These are phyloP conservation scores for Eucalyptus polyanthemos DNA, from an alignment of 345 rosid genomes.

Conservation along the genomic window DNA sequence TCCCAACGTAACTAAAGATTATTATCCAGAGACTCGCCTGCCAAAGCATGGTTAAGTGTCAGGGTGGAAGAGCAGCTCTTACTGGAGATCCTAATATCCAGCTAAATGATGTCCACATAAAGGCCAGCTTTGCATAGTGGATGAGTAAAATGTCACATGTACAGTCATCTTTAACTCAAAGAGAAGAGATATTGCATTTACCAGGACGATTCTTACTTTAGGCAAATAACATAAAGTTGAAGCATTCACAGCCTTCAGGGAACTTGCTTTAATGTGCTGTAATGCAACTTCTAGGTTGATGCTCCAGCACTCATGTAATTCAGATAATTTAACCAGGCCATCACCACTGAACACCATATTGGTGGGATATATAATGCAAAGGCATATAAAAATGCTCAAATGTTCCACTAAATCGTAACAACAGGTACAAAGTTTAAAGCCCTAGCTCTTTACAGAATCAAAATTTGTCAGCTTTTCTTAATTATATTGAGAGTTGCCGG, in stretches of 20 bases:
- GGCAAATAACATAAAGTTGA: neutral
- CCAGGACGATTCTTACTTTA: neutral
- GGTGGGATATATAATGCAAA: neutral
- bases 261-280: neutral
- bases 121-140: neutral
- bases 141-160: neutral
- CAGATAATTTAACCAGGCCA: neutral
- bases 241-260: neutral
- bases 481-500: neutral
- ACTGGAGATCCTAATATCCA: neutral
- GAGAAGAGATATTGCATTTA: neutral
- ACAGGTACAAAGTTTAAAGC: neutral
- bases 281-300: neutral
- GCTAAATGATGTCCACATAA: neutral
- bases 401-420: neutral
- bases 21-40: conserved; percentile 94
- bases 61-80: neutral
- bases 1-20: conserved; percentile 89
- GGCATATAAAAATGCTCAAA: neutral
- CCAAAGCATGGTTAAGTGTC: neutral
- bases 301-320: neutral
- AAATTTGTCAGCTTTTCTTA: neutral
- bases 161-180: neutral
- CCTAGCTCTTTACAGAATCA: neutral
- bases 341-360: neutral